Base-by-base conservation (phyloP, 306 rosid genomes). In the Mimosa bimucronata region DNA sequence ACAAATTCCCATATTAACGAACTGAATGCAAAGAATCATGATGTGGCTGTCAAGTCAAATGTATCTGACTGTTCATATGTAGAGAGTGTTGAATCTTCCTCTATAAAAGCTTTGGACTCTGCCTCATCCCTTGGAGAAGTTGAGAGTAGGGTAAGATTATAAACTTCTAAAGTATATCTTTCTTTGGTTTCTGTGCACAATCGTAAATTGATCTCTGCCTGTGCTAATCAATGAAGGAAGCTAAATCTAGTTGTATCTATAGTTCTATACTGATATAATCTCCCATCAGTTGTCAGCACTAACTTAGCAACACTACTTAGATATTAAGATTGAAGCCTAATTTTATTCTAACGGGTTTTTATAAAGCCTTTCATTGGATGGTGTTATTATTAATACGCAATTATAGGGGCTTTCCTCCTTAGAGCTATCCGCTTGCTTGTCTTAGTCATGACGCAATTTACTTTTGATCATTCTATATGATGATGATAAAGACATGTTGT, bases 61-160 rank as follows among this genome's bases (percentile, higher is more conserved):
- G 89, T 66, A 57, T 86, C 87, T 74, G 89, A 81, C 71, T 81
- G 71, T 78, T 83, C 87, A 65, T 37, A 74, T 75, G 85, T 75
- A 65, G 83, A 64, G 74, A 75, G 87, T 77, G 77, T 66, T 46
- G 80, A 81, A 75, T 81, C 83, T 81, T 83, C 83, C 79, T 83
- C 87, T 26, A 66, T 57, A 83, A 86, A 83, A 78, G 87, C 79
- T 71, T 80, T 53, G 57, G 82, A 81, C 37, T 81, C 82, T 77
- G 69, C 26, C 77, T 81, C 80, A 26, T 77, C 87, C 64, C 30
- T 45, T 3, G 85, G 80, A 70, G 89, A 81, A 83, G 57, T 65
- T 69, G 89, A 80, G 70, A 83, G 87, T 45, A 46, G 31, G 89
- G 89, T 86, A 83, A 74, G 71, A 45, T 81, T 77, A 55, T 41